These are phyloP conservation scores for Davidsoniella virescens DNA, from an alignment of 2,329 filamentous ascomycete species.

Conservation along the genomic window DNA sequence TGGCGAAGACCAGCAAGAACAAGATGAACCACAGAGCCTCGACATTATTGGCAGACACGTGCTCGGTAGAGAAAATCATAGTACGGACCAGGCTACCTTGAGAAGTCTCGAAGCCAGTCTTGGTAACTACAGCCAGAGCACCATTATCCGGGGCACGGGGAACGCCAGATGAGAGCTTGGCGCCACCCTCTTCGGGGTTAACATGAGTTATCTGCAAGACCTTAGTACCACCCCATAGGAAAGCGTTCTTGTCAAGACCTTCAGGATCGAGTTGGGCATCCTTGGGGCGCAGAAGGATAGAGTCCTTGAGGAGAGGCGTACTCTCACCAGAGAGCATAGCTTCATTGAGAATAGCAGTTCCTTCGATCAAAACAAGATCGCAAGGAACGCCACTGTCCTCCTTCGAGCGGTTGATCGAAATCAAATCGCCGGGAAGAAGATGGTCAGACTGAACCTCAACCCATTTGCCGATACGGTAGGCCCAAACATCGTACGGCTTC, in stretches of 20 bases:
- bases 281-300: slow-evolving; percentile 71
- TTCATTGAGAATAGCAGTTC: slow-evolving; percentile 94
- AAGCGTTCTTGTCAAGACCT: slow-evolving; percentile 88
- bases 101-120: slow-evolving; percentile 97
- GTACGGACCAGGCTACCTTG: slow-evolving; percentile 94
- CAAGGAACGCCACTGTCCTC: slow-evolving; percentile 95
- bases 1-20: slow-evolving; percentile 87
- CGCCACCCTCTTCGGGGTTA: slow-evolving; percentile 56
- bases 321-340: slow-evolving; percentile 98
- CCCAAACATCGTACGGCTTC: slow-evolving; percentile 91
- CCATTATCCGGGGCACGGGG: slow-evolving; percentile 80
- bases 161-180: slow-evolving; percentile 59
- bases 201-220: slow-evolving; percentile 89
- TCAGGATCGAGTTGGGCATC: slow-evolving; percentile 73
- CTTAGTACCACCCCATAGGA: slow-evolving; percentile 94
- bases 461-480: slow-evolving; percentile 79
- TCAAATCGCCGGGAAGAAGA: slow-evolving; percentile 81
- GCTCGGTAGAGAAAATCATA: slow-evolving; percentile 99
- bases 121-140: slow-evolving; percentile 82
- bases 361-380: slow-evolving; percentile 90
- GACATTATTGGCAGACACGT: slow-evolving; percentile 93
- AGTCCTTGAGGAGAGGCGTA: slow-evolving; percentile 92
- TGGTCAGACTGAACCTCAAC: slow-evolving; percentile 76
- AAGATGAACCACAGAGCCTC: slow-evolving; percentile 96
- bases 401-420: slow-evolving; percentile 83